These are phyloP conservation scores for baker's yeast (Saccharomyces cerevisiae) DNA, from an alignment of 805 yeast genomes.

Conservation along the genomic window DNA sequence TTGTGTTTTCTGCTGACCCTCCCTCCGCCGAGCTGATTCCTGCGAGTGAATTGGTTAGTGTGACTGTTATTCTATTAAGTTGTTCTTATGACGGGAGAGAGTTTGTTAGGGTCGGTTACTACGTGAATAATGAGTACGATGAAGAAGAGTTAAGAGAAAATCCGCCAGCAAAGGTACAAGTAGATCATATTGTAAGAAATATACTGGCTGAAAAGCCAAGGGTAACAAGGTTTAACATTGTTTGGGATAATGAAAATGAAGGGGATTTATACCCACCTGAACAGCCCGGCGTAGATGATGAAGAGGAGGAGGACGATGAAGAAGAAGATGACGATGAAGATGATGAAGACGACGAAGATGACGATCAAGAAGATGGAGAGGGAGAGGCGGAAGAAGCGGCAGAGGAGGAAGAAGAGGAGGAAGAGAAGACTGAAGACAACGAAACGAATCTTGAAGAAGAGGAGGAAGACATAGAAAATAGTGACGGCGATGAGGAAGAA, in stretches of 20 bases:
- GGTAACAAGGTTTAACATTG: slow-evolving; percentile 92
- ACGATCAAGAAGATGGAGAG: slow-evolving; percentile 39
- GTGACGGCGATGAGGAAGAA: slow-evolving; percentile 25
- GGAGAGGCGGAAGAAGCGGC: slow-evolving; percentile 37
- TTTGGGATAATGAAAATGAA: slow-evolving; percentile 79
- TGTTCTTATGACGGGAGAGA: slow-evolving; percentile 91
- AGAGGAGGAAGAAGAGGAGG: slow-evolving; percentile 34
- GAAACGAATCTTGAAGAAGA: slow-evolving; percentile 30
- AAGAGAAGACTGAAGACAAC: slow-evolving; percentile 32
- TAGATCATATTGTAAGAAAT: slow-evolving; percentile 88
- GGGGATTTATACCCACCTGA: slow-evolving; percentile 73
- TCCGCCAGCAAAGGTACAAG: slow-evolving; percentile 89
- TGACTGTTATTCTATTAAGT: slow-evolving; percentile 85
- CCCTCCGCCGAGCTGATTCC: slow-evolving; percentile 95
- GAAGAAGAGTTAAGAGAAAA: slow-evolving; percentile 85
- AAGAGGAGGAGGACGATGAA: slow-evolving; percentile 59
- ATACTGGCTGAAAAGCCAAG: slow-evolving; percentile 95
- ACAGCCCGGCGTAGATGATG: slow-evolving; percentile 55
- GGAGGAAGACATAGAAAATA: slow-evolving; percentile 26
- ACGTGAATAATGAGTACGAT: slow-evolving; percentile 95
- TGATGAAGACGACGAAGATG: slow-evolving; percentile 39
- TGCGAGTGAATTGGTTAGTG: slow-evolving; percentile 88
- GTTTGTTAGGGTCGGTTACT: slow-evolving; percentile 94
- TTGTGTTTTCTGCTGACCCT: slow-evolving; percentile 88
- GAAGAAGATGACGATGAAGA: slow-evolving; percentile 50